phyloP scores from a whole-genome alignment of 352 stramenopile genomes.

The Globisporangium rhizosaccharum region DNA sequence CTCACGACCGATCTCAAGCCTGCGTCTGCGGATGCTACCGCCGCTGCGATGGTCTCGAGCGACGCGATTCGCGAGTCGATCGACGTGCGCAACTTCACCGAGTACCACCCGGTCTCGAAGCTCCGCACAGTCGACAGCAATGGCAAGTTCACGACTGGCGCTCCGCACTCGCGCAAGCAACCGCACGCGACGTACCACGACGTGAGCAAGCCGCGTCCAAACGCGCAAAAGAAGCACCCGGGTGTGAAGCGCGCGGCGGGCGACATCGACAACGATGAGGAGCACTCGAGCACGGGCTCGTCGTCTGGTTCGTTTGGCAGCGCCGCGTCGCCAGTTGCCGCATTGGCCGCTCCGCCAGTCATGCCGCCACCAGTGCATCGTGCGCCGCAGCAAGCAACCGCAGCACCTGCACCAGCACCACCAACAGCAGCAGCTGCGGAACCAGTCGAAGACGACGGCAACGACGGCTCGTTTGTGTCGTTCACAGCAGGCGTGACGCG shows the following conservation, averaged over 20 bases:
- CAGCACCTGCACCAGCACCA: not conserved
- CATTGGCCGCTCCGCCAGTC: not conserved
- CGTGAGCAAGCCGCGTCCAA: constrained; percentile 4
- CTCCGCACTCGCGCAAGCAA: constrained; percentile 15
- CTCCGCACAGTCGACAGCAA: constrained; percentile 58
- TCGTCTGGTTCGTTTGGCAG: constrained; percentile 14
- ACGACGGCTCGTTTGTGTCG: constrained; percentile 22
- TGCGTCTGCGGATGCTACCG: not conserved
- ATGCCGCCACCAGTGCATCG: not conserved
- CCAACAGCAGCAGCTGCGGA: not conserved
- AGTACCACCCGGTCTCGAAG: constrained; percentile 41
- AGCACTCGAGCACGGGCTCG: constrained; percentile 16
- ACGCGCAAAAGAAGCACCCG: not conserved
- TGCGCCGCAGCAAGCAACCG: not conserved
- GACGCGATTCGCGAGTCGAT: constrained; percentile 59
- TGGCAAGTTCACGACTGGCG: constrained; percentile 42
- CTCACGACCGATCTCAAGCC: constrained; percentile 38
- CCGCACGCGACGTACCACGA: not conserved
- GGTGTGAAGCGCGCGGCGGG: constrained; percentile 1
- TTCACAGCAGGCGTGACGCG: constrained; percentile 13
- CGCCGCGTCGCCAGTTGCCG: constrained; percentile 5
- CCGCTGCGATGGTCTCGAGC: constrained; percentile 7
- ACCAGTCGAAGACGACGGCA: not conserved
- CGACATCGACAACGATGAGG: constrained; percentile 4
- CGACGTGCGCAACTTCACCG: constrained; percentile 74